Base-by-base conservation (phyloP, 202 grass and related monocot species). In the Schoenoplectus triqueter region DNA sequence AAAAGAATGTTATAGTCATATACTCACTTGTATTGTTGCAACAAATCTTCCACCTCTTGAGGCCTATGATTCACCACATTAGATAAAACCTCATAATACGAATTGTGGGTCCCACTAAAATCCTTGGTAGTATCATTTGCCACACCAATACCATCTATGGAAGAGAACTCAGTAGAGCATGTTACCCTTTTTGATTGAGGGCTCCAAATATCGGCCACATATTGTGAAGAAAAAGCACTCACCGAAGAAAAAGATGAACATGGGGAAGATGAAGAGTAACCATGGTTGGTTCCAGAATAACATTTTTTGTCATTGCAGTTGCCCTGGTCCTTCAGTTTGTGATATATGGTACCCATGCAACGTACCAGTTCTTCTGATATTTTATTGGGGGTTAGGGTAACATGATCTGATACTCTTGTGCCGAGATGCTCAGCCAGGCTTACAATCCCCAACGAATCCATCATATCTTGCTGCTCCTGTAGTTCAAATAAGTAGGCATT, bases 291-390 rank as follows among this genome's bases (percentile, higher is more conserved):
- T 55, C 81, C 81, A 22, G 66, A 59, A 56, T 83, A 57, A 79
- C 44, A 17, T 61, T 17, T 79, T 42, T n/a, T 79, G 55, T 44
- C 14, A 1, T 45, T 79, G 55, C 39, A 45, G 44, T 83, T 70
- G 40, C 51, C 8, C 15, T 67, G 40, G 14, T 66, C 40, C 68
- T 83, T 90, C 11, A 94, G 79, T 76, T 85, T 92, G 22, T 90
- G 66, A 79, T 91, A 98, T 82, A 98, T 91, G 21, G 87, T 85
- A 82, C 89, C 87, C 89, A 98, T 91, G 87, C 82, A 86, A 81
- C 90, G 92, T 66, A 98, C 85, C 90, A 98, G 91, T 81, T 95
- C 96, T 83, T 98, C 96, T 1, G 96, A 95, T 87, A 98, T 69
- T 74, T 93, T 98, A 84, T 92, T 95, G 40, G 93, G 93, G 54